Percentiles rank a stretch among this genome's conserved stretches.
Conservation (phyloP, 768 basidiomycete genomes). For the Leccinum subgranulosum region DNA sequence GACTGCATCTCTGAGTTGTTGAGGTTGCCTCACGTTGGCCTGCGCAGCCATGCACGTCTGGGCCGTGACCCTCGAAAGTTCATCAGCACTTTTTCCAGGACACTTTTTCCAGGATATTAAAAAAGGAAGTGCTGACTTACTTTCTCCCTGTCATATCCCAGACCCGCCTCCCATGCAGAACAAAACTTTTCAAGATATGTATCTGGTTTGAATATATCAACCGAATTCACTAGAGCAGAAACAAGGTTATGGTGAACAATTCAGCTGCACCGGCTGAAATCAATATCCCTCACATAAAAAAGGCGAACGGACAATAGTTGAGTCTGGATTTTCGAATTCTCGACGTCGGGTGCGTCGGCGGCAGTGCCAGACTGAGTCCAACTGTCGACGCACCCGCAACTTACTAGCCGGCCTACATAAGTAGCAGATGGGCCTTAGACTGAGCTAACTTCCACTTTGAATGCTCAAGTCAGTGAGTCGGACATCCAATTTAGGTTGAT, state of each 20-base stretch:
- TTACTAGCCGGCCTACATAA: too few relatives aligned
- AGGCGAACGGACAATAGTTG: too few relatives aligned
- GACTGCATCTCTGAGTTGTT: constrained; percentile 72
- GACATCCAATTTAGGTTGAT: constrained; percentile 43
- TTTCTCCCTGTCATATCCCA: constrained; percentile 93
- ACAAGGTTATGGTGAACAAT: constrained; percentile 21
- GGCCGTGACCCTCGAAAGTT: constrained; percentile 69
- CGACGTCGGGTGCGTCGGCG: too few relatives aligned
- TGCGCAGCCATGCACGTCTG: constrained; percentile 64
- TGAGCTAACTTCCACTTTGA: too few relatives aligned
- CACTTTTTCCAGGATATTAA: constrained; percentile 63
- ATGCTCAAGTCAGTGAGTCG: constrained; percentile 25
- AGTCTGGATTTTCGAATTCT: too few relatives aligned
- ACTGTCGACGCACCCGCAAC: too few relatives aligned
- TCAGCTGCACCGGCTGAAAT: too few relatives aligned
- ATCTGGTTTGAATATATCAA: constrained; percentile 66
- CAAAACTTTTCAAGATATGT: constrained; percentile 78
- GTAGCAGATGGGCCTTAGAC: too few relatives aligned
- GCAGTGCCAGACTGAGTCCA: too few relatives aligned
- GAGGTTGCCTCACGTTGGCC: constrained; percentile 81
- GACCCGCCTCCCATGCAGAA: constrained; percentile 92
- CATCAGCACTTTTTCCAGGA: constrained; percentile 70
- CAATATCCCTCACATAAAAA: too few relatives aligned
- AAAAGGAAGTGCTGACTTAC: constrained; percentile 41
- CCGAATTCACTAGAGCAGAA: constrained; percentile 50